These are phyloP conservation scores for Stagonosporopsis rhizophila DNA, from an alignment of 2,329 filamentous ascomycete genomes.

Conservation along the genomic window DNA sequence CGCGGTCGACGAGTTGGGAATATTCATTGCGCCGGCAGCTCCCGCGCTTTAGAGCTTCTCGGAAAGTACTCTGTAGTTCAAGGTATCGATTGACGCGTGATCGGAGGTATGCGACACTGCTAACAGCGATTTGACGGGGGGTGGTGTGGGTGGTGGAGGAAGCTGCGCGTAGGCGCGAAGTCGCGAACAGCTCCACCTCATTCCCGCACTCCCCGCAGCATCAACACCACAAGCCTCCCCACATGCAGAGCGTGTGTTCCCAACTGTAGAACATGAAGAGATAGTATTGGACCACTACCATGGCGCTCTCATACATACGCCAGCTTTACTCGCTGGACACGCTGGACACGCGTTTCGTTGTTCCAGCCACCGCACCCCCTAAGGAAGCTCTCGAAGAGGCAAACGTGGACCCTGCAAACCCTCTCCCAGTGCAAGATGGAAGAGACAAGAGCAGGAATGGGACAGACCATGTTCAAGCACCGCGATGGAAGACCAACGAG, in stretches of 20 bases:
- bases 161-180: slow-evolving; percentile 18
- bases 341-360: slow-evolving; percentile 75
- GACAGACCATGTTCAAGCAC: slow-evolving; percentile 60
- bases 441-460: slow-evolving; percentile 28
- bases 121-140: slow-evolving; percentile 24
- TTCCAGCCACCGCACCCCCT: slow-evolving; percentile 70
- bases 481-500: slow-evolving; percentile 86
- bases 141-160: slow-evolving; percentile 35
- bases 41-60: slow-evolving; percentile 10
- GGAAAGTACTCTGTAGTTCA: neutral
- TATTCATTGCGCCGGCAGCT: slow-evolving; percentile 42
- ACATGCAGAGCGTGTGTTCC: slow-evolving; percentile 6
- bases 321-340: slow-evolving; percentile 70
- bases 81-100: slow-evolving; percentile 38
- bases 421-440: slow-evolving; percentile 35
- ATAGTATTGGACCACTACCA: slow-evolving; percentile 31
- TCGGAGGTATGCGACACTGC: slow-evolving; percentile 1
- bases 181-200: slow-evolving; percentile 23
- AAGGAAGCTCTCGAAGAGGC: slow-evolving; percentile 48
- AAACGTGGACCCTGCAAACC: slow-evolving; percentile 41
- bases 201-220: slow-evolving; percentile 21
- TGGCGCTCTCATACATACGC: slow-evolving; percentile 56
- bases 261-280: slow-evolving; percentile 25
- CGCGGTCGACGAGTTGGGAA: slow-evolving; percentile 46
- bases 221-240: slow-evolving; percentile 16